Evolutionary conservation across 2,329 filamentous ascomycete genomes (phyloP).

Genomic region (Aureobasidium pullulans): DNA sequence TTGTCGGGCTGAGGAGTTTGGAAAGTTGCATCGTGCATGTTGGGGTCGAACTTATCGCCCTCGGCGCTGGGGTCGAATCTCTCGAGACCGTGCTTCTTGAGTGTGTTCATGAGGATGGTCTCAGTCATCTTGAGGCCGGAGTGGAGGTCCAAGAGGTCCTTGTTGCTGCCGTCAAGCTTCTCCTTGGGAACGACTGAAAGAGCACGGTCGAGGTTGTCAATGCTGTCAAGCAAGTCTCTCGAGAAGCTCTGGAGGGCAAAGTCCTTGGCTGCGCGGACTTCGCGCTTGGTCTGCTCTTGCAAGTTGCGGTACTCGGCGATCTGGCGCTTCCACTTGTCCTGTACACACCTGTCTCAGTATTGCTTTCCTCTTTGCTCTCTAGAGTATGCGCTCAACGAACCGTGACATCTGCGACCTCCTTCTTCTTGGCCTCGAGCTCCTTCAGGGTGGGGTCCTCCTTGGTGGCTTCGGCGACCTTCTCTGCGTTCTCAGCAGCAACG

Average conservation of each 20-base stretch:
- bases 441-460: conserved; percentile 45
- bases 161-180: conserved; percentile 56
- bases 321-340: conserved; percentile 93
- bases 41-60: conserved; percentile 87
- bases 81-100: conserved; percentile 91
- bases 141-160: conserved; percentile 74
- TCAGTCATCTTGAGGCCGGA: conserved; percentile 95
- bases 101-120: conserved; percentile 72
- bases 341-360: conserved; percentile 12
- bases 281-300: conserved; percentile 86
- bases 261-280: conserved; percentile 77
- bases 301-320: conserved; percentile 98
- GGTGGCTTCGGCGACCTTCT: conserved; percentile 20
- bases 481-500: conserved; percentile 29
- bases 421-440: conserved; percentile 64
- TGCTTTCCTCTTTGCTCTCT: background rate
- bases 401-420: conserved; percentile 76
- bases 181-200: conserved; percentile 69
- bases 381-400: conserved; percentile 41
- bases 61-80: conserved; percentile 67
- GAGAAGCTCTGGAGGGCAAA: conserved; percentile 94
- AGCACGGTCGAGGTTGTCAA: conserved; percentile 96
- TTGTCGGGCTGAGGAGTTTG: conserved; percentile 81
- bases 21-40: conserved; percentile 93
- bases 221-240: conserved; percentile 85